Evolutionary conservation across 2,329 filamentous ascomycete genomes (phyloP).

Genomic region (Fusarium incarnatum): DNA sequence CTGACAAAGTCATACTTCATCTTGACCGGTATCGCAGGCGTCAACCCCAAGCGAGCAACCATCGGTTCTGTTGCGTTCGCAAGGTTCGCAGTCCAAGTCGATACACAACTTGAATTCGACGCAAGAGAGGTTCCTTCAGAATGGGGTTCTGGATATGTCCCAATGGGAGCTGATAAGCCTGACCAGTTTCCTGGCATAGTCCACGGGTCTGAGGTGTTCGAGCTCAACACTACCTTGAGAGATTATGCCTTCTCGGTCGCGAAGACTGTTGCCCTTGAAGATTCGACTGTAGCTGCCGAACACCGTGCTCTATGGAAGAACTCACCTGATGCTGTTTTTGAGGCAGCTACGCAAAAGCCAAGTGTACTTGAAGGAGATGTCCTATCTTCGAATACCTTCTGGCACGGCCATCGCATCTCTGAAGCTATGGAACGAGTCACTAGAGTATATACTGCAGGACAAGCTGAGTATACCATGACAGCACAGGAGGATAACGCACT

Average conservation of each 20-base stretch:
- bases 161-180: constrained; percentile 27
- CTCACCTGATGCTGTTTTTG: neutral
- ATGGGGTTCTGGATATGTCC: constrained; percentile 35
- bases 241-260: constrained; percentile 25
- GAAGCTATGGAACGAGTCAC: constrained; percentile 38
- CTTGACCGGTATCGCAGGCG: constrained; percentile 37
- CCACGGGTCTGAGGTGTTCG: constrained; percentile 40
- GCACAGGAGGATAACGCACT: constrained; percentile 40
- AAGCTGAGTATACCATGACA: constrained; percentile 38
- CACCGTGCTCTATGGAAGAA: constrained; percentile 23
- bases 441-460: constrained; percentile 25
- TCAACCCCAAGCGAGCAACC: constrained; percentile 37
- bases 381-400: constrained; percentile 39
- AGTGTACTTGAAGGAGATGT: constrained; percentile 35
- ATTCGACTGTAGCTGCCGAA: constrained; percentile 5
- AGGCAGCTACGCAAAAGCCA: constrained; percentile 12
- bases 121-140: constrained; percentile 31
- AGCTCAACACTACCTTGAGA: constrained; percentile 26
- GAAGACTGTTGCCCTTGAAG: constrained; percentile 5
- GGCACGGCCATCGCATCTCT: constrained; percentile 34
- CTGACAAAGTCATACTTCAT: constrained; percentile 36
- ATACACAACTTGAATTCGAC: constrained; percentile 34
- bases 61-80: constrained; percentile 39
- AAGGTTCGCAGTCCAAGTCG: constrained; percentile 38
- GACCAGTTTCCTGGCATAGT: constrained; percentile 29